Evolutionary conservation across 2,329 filamentous ascomycete genomes (phyloP), one percentile per base, ranked within the genome.

Genomic region (Chrysosphaeria jannelii): DNA sequence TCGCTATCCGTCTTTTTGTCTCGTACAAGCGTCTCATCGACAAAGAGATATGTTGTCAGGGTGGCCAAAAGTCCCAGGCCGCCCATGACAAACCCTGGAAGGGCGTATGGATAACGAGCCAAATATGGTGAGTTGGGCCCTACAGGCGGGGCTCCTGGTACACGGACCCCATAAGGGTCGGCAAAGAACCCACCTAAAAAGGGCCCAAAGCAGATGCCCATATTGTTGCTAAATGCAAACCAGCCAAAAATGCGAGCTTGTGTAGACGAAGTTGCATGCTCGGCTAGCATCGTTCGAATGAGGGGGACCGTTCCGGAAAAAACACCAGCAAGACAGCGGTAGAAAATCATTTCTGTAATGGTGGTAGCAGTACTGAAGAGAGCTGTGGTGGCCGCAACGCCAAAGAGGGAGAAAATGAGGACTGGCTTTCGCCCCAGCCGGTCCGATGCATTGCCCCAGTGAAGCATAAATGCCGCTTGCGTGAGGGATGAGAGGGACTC

Each of bases 381-480:
- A 0, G 53, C 50, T 0, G 58, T 66, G 0, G 57, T 50, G 8
- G 64, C 26, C 1, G 57, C 44, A 18, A 75, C 53, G 19, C 72
- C 74, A 9, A 52, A 33, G 5, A 79, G 44, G 1, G 65, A 72
- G 34, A 51, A 46, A 3, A 78, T 51, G 7, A 85, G 28, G 14
- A 33, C 30, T 4, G 33, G 33, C 24, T 33, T 33, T 22, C 33
- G 32, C 14, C 33, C 33, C 4, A 30, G 14, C 6, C 56, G 52
- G 40, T 85, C 74, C 3, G 59, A 58, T 26, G 51, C 61, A 34
- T 47, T 49, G 23, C 70, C 70, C 67, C 74, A 81, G 30, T 52
- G 45, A 13, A 81, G 56, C 61, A 81, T 74, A 27, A 78, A 55
- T n/a, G 58, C 26, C 53, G 75, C 75, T 41, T 79, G 71, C 0